phyloP scores from a whole-genome alignment of 495 filamentous ascomycete species.

The Hypoxylon cercidicola region DNA sequence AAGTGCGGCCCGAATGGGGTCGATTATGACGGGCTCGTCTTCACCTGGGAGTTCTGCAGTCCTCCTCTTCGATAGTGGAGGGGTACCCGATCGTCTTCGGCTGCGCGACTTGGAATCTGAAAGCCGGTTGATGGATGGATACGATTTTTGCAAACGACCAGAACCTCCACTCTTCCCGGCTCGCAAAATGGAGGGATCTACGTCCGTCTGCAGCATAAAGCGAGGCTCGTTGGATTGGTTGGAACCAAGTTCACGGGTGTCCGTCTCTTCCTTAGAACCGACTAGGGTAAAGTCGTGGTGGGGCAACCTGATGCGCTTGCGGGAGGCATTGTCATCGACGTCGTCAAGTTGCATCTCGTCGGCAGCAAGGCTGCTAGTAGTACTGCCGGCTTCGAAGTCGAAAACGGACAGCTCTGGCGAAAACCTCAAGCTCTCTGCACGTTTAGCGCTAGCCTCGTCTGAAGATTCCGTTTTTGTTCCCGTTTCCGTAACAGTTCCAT shows the following conservation, averaged over 20 bases:
- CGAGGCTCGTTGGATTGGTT: constrained; percentile 27
- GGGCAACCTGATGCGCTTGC: constrained; percentile 53
- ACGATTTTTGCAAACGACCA: constrained; percentile 43
- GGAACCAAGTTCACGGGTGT: background rate
- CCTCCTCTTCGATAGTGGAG: constrained; percentile 48
- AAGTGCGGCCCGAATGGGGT: constrained; percentile 65
- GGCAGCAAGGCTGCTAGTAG: constrained; percentile 9
- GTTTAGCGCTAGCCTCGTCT: constrained; percentile 32
- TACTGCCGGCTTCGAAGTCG: constrained; percentile 40
- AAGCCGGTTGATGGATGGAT: constrained; percentile 52
- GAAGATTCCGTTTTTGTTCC: constrained; percentile 5
- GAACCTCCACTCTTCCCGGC: constrained; percentile 39
- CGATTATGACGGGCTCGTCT: constrained; percentile 52
- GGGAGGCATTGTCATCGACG: constrained; percentile 37
- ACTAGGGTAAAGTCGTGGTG: constrained; percentile 29
- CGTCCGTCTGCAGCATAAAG: constrained; percentile 28
- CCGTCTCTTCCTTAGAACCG: constrained; percentile 10
- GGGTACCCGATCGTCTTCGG: constrained; percentile 56
- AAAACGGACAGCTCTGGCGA: constrained; percentile 29
- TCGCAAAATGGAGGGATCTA: constrained; percentile 46
- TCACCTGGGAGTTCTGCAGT: constrained; percentile 26
- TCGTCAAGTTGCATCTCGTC: constrained; percentile 45
- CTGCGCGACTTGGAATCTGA: constrained; percentile 54
- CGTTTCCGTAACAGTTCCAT: constrained; percentile 33
- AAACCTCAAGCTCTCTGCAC: constrained; percentile 33